A percentile compares a stretch with the other conserved stretches of the same genome.
Evolutionary conservation across 2,329 filamentous ascomycete species (phyloP).

Genomic region (Teratosphaeria destructans): DNA sequence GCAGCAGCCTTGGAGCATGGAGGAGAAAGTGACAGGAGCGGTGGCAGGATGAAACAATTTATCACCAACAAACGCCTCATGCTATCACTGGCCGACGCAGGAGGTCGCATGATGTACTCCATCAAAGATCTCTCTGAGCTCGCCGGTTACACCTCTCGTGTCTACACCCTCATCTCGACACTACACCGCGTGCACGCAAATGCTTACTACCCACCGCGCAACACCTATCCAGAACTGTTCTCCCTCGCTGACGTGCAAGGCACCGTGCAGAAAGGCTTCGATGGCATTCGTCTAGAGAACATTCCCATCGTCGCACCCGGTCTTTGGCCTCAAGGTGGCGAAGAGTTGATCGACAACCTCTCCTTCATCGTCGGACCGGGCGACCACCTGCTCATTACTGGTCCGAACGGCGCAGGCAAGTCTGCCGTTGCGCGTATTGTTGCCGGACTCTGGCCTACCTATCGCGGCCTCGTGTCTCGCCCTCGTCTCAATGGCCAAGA

Average conservation of each 20-base stretch:
- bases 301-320: constrained; percentile 86
- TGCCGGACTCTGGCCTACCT: constrained; percentile 90
- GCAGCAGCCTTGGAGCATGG: neutral
- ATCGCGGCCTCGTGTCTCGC: constrained; percentile 80
- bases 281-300: constrained; percentile 84
- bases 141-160: constrained; percentile 88
- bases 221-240: constrained; percentile 65
- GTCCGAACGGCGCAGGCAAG: constrained; percentile 90
- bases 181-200: constrained; percentile 87
- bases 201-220: constrained; percentile 64
- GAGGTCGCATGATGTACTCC: constrained; percentile 98
- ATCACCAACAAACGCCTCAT: constrained; percentile 98
- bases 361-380: constrained; percentile 83
- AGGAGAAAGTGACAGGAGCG: constrained; percentile 9
- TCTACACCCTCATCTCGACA: constrained; percentile 91
- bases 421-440: constrained; percentile 77
- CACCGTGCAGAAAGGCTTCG: constrained; percentile 87
- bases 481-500: constrained; percentile 62
- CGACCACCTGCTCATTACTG: constrained; percentile 89
- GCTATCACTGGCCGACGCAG: constrained; percentile 91
- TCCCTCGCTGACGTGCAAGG: constrained; percentile 87
- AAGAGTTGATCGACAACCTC: constrained; percentile 79
- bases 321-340: constrained; percentile 80
- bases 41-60: constrained; percentile 91
- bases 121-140: constrained; percentile 96